Evolutionary conservation across 78 protist genomes (phyloP).

Genomic region (Protostelium mycophagum): DNA sequence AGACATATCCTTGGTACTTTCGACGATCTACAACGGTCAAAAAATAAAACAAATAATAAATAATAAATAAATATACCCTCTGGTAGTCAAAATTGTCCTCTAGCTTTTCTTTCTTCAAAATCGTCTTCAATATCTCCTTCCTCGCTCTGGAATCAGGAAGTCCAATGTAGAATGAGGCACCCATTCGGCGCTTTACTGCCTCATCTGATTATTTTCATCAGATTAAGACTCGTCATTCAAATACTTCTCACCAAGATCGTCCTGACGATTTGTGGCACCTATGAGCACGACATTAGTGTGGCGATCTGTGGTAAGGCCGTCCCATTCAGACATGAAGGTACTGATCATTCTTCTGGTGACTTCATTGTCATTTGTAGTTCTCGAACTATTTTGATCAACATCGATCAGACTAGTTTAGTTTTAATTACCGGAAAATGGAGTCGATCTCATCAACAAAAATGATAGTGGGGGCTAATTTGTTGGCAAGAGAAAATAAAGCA

Average conservation of each 20-base stretch:
- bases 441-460: conserved; percentile 98
- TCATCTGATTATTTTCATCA: not conserved
- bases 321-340: not conserved
- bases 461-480: conserved; percentile 98
- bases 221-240: not conserved
- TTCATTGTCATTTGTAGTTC: not conserved
- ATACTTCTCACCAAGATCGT: not conserved
- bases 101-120: not conserved
- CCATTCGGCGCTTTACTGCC: not conserved
- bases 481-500: conserved; percentile 98
- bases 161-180: not conserved
- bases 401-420: not conserved
- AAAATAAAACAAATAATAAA: not conserved
- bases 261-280: not conserved
- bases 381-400: not conserved
- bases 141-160: not conserved
- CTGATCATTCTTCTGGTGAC: not conserved
- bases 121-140: not conserved
- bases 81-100: not conserved
- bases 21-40: not conserved
- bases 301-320: not conserved
- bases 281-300: not conserved
- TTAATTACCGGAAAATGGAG: conserved; percentile 5
- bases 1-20: not conserved
- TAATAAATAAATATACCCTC: not conserved